A percentile compares a stretch with the other conserved stretches of the same genome.
Conservation (phyloP, 768 basidiomycete species). For the Hygrocybe coccinea region DNA sequence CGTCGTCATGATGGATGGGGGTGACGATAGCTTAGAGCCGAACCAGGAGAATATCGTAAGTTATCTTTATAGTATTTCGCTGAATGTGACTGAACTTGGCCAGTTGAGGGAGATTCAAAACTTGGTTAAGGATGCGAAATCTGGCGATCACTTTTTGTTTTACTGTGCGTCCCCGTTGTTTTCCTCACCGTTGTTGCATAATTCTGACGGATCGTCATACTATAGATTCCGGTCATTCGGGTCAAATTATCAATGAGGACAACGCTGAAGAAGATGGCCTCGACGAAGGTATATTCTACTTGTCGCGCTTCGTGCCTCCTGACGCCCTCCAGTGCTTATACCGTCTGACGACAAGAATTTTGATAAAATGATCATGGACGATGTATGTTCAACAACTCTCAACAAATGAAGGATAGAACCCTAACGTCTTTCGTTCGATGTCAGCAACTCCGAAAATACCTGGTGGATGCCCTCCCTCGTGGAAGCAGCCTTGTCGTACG, state of each 20-base stretch:
- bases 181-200: neutral
- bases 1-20: constrained; percentile 41
- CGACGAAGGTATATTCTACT: constrained; percentile 36
- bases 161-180: constrained; percentile 39
- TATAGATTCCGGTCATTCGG: constrained; percentile 42
- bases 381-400: neutral
- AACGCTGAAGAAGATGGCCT: constrained; percentile 38
- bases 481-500: constrained; percentile 19
- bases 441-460: constrained; percentile 17
- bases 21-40: constrained; percentile 30
- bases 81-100: neutral
- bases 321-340: neutral
- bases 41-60: constrained; percentile 44
- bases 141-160: constrained; percentile 53
- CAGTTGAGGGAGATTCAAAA: constrained; percentile 41
- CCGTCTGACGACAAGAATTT: neutral
- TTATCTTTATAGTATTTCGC: neutral
- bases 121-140: constrained; percentile 39
- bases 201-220: neutral
- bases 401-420: neutral
- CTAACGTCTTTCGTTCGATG: neutral
- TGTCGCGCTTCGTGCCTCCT: neutral
- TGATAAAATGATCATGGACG: constrained; percentile 3
- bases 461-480: constrained; percentile 20
- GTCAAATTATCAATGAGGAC: constrained; percentile 32